Evolutionary conservation across 2,329 filamentous ascomycete species (phyloP), one percentile per base, ranked within the genome.

Genomic region (Cladosporium sp.): DNA sequence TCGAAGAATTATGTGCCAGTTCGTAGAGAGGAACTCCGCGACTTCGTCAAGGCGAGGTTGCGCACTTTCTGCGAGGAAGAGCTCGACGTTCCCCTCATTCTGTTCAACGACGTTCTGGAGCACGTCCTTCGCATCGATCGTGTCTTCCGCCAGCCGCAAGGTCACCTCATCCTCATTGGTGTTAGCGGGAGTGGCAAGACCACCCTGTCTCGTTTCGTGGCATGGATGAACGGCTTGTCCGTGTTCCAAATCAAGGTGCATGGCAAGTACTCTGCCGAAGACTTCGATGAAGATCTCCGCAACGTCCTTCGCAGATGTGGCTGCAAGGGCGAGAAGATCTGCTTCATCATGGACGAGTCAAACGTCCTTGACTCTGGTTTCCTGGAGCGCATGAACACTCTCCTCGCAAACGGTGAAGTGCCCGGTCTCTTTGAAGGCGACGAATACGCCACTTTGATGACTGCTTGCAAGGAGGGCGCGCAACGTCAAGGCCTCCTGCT

Each of bases 161-260:
- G 93, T 50, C 93, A 99, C 79, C 78, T 99, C 55, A 99, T 99
- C 59, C 79, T 99, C 51, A 99, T 99, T 61, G 93, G 93, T 75
- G 93, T 99, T 49, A 99, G 93, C 68, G 95, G 93, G 59, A 95
- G 89, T 76, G 93, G 93, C 71, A 99, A 99, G 77, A 99, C 93
- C 3, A 99, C 93, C 0, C 74, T 99, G 11, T 97, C 95, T 27
- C 86, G 95, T 51, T 99, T 99, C 58, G 93, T 99, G 54, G 93
- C 93, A 41, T 99, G 93, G 93, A 99, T 99, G 93, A 99, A 99
- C 64, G 95, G 95, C 53, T 79, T 99, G 54, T 96, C 92, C 68
- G 91, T 99, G 36, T 99, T 96, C 79, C 93, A 99, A 73, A 99
- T 99, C 79, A 99, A 99, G 77, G 93, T 99, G 0, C 93, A 99